Conservation (phyloP, 1,139 yeast species). For the Suhomyces chickasaworum region DNA sequence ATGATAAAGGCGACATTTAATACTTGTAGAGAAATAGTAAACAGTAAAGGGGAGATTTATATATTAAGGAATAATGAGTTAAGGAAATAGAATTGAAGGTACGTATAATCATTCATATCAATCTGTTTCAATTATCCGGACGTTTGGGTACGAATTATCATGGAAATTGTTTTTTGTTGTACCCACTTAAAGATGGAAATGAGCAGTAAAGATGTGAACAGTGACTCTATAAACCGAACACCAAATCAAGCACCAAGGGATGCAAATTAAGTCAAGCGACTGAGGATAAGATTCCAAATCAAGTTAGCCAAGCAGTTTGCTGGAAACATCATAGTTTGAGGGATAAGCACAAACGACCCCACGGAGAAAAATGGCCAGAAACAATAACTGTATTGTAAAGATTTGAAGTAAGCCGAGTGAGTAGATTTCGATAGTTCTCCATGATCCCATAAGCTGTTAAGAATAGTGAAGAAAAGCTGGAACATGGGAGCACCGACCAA, state of each 20-base stretch:
- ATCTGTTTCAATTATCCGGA: background rate
- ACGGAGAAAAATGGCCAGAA: conserved; percentile 63
- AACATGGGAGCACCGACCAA: conserved; percentile 55
- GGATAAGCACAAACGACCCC: conserved; percentile 50
- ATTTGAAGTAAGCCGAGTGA: conserved; percentile 41
- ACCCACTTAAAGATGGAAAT: background rate
- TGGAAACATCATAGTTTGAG: conserved; percentile 54
- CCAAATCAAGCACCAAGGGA: background rate
- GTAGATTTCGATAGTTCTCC: conserved; percentile 36
- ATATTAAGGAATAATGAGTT: background rate
- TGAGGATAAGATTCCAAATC: conserved; percentile 57
- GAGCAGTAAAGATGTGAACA: background rate
- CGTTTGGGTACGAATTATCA: background rate
- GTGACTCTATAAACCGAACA: conserved; percentile 5
- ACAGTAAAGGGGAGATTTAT: background rate
- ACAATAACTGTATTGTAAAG: conserved; percentile 55
- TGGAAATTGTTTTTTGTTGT: background rate
- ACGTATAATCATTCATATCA: background rate
- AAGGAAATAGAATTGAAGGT: background rate
- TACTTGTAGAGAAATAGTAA: background rate
- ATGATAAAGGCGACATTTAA: background rate
- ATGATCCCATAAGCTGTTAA: conserved; percentile 58
- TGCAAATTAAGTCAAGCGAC: conserved; percentile 21
- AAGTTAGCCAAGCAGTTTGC: conserved; percentile 58
- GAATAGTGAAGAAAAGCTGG: conserved; percentile 52